These are phyloP conservation scores for Geotrichum fermentans DNA, from an alignment of 1,139 yeast genomes.

Conservation along the genomic window DNA sequence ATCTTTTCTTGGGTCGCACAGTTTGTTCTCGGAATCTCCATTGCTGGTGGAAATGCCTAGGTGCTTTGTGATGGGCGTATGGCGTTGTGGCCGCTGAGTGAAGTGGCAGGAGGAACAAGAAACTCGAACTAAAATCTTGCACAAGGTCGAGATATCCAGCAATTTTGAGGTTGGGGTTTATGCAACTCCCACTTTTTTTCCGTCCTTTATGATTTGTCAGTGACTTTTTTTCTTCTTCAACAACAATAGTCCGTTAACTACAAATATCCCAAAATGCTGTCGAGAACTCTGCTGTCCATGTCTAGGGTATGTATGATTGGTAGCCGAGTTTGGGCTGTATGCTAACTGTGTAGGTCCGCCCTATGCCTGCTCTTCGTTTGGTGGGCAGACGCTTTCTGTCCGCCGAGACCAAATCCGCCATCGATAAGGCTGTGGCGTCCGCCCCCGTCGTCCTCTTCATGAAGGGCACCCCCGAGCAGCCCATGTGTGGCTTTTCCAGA, in stretches of 20 bases:
- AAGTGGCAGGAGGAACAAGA: not conserved
- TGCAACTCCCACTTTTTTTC: not conserved
- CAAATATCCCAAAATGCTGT: not conserved
- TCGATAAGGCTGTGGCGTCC: slow-evolving; percentile 58
- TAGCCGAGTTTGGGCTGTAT: not conserved
- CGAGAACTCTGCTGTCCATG: slow-evolving; percentile 9
- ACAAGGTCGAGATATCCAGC: not conserved
- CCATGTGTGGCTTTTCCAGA: slow-evolving; percentile 96
- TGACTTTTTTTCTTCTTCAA: not conserved
- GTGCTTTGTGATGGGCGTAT: too few species aligned
- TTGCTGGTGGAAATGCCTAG: too few species aligned
- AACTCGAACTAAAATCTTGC: not conserved
- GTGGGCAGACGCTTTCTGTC: slow-evolving; percentile 52
- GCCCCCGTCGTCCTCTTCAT: slow-evolving; percentile 89
- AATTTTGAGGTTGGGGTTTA: slow-evolving; percentile 8
- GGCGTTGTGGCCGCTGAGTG: too few species aligned
- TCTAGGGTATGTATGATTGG: not conserved
- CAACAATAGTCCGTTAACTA: not conserved
- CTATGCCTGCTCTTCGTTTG: slow-evolving; percentile 7
- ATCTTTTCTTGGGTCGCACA: too few species aligned
- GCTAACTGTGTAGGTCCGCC: slow-evolving; percentile 4
- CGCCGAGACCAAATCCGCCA: slow-evolving; percentile 70
- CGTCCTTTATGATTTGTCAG: slow-evolving; percentile 5
- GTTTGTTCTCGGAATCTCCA: too few species aligned
- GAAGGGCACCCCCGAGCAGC: slow-evolving; percentile 83